These are phyloP conservation scores for sorghum (Sorghum bicolor) DNA, from an alignment of 176 grass and related monocot species.

Conservation along the genomic window Sorghum_bicolor_NCBIv3 NC_012876.2:62942001-62942500, in stretches of 20 bases:
- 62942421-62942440: conserved; percentile 36
- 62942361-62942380: conserved; percentile 42
- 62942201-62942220: conserved; percentile 37
- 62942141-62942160: background rate
- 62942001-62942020: conserved; percentile 11
- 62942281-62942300: conserved; percentile 38
- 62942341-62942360: conserved; percentile 50
- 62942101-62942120: background rate
- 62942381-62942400: conserved; percentile 6
- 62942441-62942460: conserved; percentile 3
- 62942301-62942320: conserved; percentile 69
- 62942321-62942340: conserved; percentile 34
- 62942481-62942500: conserved; percentile 52
- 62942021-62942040: background rate
- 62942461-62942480: conserved; percentile 69
- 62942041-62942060: background rate
- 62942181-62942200: conserved; percentile 40
- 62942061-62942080: background rate
- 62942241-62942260: conserved; percentile 50
- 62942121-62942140: background rate
- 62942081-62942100: background rate
- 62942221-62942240: conserved; percentile 57
- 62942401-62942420: conserved; percentile 57
- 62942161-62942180: conserved; percentile 36
- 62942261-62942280: conserved; percentile 80